Evolutionary conservation across 1,284 basidiomycete species (phyloP).

Genomic region (Malassezia sp.): DNA sequence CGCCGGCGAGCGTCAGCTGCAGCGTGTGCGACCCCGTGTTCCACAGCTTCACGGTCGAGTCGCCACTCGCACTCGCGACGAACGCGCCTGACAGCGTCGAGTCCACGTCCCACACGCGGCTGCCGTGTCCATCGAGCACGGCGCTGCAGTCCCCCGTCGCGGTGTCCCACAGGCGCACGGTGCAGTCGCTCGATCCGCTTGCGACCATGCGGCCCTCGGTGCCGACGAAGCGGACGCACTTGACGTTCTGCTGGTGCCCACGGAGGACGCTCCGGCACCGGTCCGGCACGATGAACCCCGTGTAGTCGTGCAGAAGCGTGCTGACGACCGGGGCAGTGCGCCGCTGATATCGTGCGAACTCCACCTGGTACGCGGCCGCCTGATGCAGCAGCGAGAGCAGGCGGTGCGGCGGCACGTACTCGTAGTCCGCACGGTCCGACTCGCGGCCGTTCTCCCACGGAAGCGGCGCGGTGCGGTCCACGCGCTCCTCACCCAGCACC

Average conservation of each 20-base stretch:
- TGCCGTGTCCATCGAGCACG: conserved; percentile 47
- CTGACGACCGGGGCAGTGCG: conserved; percentile 42
- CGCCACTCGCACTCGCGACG: conserved; percentile 48
- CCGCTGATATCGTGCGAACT: conserved; percentile 43
- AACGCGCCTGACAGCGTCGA: conserved; percentile 30
- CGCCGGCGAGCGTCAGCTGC: conserved; percentile 21
- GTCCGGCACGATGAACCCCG: conserved; percentile 34
- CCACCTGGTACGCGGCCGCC: conserved; percentile 50
- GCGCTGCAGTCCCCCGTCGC: conserved; percentile 32
- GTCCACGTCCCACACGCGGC: conserved; percentile 49
- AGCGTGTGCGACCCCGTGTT: conserved; percentile 24
- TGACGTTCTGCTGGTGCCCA: conserved; percentile 50
- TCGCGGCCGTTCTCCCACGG: not conserved
- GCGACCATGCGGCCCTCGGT: conserved; percentile 43
- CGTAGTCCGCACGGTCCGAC: conserved; percentile 2
- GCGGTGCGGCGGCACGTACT: conserved; percentile 48
- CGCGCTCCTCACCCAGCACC: conserved; percentile 35
- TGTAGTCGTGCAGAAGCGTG: conserved; percentile 35
- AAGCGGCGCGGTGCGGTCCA: conserved; percentile 16
- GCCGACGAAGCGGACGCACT: conserved; percentile 49
- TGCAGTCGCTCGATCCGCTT: conserved; percentile 48
- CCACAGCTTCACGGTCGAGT: conserved; percentile 50
- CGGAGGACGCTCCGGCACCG: conserved; percentile 31
- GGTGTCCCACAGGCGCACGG: conserved; percentile 36
- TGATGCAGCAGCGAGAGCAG: conserved; percentile 49